Evolutionary conservation across 1,139 yeast genomes (phyloP), one percentile per base, ranked within the genome.

Genomic region (Meyerozyma carpophila): DNA sequence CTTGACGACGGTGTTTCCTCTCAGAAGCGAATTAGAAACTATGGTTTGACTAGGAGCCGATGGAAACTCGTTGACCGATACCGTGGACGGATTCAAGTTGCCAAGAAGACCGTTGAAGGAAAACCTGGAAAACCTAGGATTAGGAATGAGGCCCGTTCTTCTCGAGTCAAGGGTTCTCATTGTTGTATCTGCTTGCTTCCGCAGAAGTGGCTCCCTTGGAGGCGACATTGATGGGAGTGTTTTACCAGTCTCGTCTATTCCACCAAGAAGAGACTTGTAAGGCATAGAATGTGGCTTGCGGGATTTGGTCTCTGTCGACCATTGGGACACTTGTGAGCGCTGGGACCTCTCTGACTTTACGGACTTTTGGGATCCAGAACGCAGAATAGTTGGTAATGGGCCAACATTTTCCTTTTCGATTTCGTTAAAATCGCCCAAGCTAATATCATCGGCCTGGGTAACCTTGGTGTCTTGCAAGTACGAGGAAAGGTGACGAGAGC

Each of bases 61-160:
- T 3, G n/a, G 26, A 20, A 21, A 20, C 8, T 34, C 26, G 14
- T 34, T 34, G 16, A 34, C 37, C 8, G 37, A 34, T 11, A 34
- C 27, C 7, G 25, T 34, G 14, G 37, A 34, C 4, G 37, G 26
- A 20, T 13, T 13, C 26, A 34, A 34, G 37, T 34, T 34, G 11
- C 37, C 37, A 10, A 46, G 47, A 25, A 73, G 54, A 1, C 74
- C 76, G 39, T 70, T 70, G 53, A 73, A 69, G 0, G 77, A 70
- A 45, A 73, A 63, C 39, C 70, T 59, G 0, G 77, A 71, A 44
- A 73, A 73, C 40, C 74, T 55, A 8, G 77, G 77, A 45, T 73
- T 73, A 10, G 78, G 77, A 36, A 72, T 69, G 41, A 69, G 56
- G 32, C 46, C 46, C 14, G 44, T 43, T 29, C 43, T 46, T n/a